Percentiles rank a stretch among this genome's conserved stretches.
phyloP scores from a whole-genome alignment of 495 filamentous ascomycete genomes.

The Lasiosphaeria hispida region DNA sequence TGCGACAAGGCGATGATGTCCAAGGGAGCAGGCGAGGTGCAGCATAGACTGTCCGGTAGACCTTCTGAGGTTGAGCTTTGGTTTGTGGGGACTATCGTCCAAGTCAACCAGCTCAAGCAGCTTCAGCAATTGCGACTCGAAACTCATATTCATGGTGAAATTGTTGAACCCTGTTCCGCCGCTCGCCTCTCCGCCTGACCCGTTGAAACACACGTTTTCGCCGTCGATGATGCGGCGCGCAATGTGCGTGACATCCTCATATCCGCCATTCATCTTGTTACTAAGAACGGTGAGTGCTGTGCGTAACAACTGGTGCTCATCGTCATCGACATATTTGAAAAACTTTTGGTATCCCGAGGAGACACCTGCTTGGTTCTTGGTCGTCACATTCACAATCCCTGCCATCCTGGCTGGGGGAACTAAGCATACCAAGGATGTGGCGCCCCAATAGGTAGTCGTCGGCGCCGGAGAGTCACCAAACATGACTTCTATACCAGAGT shows the following conservation, averaged over 20 bases:
- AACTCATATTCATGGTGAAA: slow-evolving; percentile 13
- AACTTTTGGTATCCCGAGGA: slow-evolving; percentile 47
- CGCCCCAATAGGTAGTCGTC: slow-evolving; percentile 79
- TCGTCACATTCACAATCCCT: slow-evolving; percentile 71
- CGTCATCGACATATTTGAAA: slow-evolving; percentile 79
- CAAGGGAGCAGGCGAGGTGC: slow-evolving; percentile 74
- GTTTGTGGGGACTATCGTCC: slow-evolving; percentile 65
- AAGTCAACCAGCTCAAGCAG: slow-evolving; percentile 76
- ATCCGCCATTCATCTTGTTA: slow-evolving; percentile 54
- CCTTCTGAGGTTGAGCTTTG: slow-evolving; percentile 59
- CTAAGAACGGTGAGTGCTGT: slow-evolving; percentile 56
- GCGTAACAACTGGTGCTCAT: slow-evolving; percentile 68
- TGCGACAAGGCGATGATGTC: slow-evolving; percentile 74
- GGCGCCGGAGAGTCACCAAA: slow-evolving; percentile 78
- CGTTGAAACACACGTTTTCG: too few relatives aligned
- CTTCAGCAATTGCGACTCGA: slow-evolving; percentile 71
- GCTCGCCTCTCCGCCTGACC: slow-evolving; percentile 16
- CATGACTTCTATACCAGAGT: slow-evolving; percentile 75
- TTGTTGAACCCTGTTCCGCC: slow-evolving; percentile 7
- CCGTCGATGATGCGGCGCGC: slow-evolving; percentile 52
- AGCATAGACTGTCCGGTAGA: slow-evolving; percentile 77
- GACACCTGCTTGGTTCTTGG: slow-evolving; percentile 51
- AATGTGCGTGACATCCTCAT: slow-evolving; percentile 50
- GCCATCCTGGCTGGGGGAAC: slow-evolving; percentile 69
- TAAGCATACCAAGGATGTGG: slow-evolving; percentile 77